These are phyloP conservation scores for Plasmopara viticola DNA, from an alignment of 352 stramenopile species.

Conservation along the genomic window DNA sequence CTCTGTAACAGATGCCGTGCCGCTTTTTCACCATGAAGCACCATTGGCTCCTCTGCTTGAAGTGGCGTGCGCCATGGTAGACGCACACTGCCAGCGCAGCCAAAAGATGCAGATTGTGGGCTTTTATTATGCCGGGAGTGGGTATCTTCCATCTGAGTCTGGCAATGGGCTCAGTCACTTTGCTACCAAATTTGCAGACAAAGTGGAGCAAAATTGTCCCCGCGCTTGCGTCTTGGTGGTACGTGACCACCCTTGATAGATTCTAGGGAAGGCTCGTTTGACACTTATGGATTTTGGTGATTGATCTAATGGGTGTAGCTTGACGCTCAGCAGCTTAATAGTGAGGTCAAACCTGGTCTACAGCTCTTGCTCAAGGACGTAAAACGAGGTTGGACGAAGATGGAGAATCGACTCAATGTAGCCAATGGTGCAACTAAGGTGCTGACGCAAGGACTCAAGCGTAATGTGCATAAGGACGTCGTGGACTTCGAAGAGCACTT, in stretches of 20 bases:
- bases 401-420: slow-evolving; percentile 57
- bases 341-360: slow-evolving; percentile 42
- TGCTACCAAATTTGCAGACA: slow-evolving; percentile 59
- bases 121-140: slow-evolving; percentile 49
- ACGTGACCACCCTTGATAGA: not conserved
- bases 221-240: slow-evolving; percentile 62
- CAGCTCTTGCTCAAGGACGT: slow-evolving; percentile 75
- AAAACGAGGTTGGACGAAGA: slow-evolving; percentile 65
- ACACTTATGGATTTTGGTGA: too few relatives aligned
- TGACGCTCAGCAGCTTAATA: slow-evolving; percentile 53
- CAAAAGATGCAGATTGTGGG: slow-evolving; percentile 54
- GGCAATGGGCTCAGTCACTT: slow-evolving; percentile 38
- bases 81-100: slow-evolving; percentile 39
- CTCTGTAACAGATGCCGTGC: slow-evolving; percentile 50
- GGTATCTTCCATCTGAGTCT: slow-evolving; percentile 26
- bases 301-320: slow-evolving; percentile 15
- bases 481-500: slow-evolving; percentile 78
- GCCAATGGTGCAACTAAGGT: slow-evolving; percentile 35
- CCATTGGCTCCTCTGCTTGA: slow-evolving; percentile 61
- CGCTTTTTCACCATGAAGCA: slow-evolving; percentile 74
- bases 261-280: too few relatives aligned
- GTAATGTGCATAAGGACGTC: slow-evolving; percentile 41
- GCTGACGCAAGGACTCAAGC: slow-evolving; percentile 42
- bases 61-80: slow-evolving; percentile 60
- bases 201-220: slow-evolving; percentile 60